These are phyloP conservation scores for Vigna reflexopilosa DNA, from an alignment of 306 rosid species.

Conservation along the genomic window DNA sequence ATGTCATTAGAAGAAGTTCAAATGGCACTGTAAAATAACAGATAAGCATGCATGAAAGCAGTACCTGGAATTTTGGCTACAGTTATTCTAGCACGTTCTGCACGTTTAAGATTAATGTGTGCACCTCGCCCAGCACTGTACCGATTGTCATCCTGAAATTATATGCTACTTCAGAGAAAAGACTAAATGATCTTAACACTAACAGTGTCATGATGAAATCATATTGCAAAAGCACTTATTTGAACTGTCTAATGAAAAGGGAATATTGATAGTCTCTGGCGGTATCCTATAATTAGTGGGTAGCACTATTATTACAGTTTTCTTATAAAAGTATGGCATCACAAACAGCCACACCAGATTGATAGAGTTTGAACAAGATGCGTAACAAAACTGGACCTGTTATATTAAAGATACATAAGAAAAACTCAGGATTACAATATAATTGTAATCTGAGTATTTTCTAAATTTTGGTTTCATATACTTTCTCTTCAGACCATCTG, in stretches of 20 bases:
- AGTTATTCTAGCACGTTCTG: conserved; percentile 90
- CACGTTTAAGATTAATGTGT: conserved; percentile 94
- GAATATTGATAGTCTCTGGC: not conserved
- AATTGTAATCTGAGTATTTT: not conserved
- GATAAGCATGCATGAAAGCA: conserved; percentile 25
- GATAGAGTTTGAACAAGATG: conserved; percentile 3
- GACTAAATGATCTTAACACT: conserved; percentile 33
- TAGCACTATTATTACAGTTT: not conserved
- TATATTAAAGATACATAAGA: not conserved
- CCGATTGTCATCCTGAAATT: conserved; percentile 80
- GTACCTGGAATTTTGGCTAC: conserved; percentile 90
- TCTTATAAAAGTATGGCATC: not conserved
- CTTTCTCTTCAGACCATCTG: not conserved
- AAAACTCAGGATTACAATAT: not conserved
- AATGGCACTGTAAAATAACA: conserved; percentile 27
- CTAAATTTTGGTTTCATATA: not conserved
- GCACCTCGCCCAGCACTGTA: conserved; percentile 94
- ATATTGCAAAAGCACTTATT: conserved; percentile 10
- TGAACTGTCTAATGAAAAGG: not conserved
- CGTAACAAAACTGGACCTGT: not conserved
- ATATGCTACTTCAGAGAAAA: conserved; percentile 38
- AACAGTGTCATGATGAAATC: conserved; percentile 10
- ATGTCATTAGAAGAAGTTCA: conserved; percentile 42
- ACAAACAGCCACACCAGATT: conserved; percentile 7
- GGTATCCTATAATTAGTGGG: not conserved